Percentiles rank a stretch among this genome's conserved stretches.
phyloP scores from a whole-genome alignment of 1,284 basidiomycete species.

The Austropuccinia psidii region DNA sequence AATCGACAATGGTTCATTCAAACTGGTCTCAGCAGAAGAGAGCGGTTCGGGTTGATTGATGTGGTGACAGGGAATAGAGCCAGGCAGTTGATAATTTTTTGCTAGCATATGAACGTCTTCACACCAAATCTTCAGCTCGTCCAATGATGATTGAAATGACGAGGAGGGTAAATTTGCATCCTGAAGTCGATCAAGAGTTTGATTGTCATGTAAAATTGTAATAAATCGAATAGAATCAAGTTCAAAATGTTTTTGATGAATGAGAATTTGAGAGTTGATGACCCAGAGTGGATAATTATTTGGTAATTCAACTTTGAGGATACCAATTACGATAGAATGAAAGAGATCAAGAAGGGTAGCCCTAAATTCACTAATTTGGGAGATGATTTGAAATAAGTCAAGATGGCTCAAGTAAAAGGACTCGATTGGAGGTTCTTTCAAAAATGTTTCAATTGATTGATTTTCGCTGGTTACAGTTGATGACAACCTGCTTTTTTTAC shows the following conservation, averaged over 20 bases:
- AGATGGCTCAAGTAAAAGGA: neutral
- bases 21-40: conserved; percentile 23
- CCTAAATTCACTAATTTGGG: neutral
- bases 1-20: conserved; percentile 4
- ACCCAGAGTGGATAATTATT: conserved; percentile 14
- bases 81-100: no score
- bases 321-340: conserved; percentile 4
- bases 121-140: neutral
- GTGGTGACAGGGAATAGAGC: no score
- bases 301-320: conserved; percentile 10
- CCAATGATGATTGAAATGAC: neutral
- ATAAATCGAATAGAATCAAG: conserved; percentile 6
- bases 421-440: neutral
- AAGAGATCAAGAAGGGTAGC: conserved; percentile 19
- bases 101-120: neutral
- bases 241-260: neutral
- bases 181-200: neutral
- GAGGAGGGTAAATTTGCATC: neutral
- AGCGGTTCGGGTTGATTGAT: neutral
- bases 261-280: conserved; percentile 6
- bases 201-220: neutral
- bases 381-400: conserved; percentile 10
- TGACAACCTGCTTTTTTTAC: neutral
- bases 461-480: neutral
- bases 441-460: neutral